Base-by-base conservation (phyloP, 202 grass and related monocot species). In the Thinopyrum obtusiflorum region DNA sequence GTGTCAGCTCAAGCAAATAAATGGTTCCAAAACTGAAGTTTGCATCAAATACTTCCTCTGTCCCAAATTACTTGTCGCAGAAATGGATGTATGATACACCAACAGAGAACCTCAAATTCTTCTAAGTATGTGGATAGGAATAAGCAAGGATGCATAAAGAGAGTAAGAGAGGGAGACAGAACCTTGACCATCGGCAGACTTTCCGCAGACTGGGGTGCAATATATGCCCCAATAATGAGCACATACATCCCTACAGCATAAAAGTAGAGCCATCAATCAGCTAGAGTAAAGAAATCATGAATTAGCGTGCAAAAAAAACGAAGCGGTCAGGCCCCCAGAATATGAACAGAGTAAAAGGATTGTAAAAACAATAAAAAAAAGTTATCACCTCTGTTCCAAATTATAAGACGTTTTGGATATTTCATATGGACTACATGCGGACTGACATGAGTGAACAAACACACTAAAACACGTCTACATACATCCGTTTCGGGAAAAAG, bases 201-300 rank as follows among this genome's bases (percentile, higher is more conserved):
- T 51, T 42, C 77, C 1, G 11, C 36, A 29, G 82, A 81, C 31
- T 80, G 29, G n/a, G 74, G 17, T 39, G 72, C 77, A 65, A 85
- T 36, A 33, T 86, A 95, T 47, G 86, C 82, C 3, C 93, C 93
- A 65, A 98, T 71, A 51, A 95, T 77, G 89, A 98, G 89, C 17
- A 98, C 89, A 80, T 92, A 98, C 91, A 92, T 92, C 39, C 95
- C 93, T 98, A 49, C 66, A 86, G 3, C 37, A 77, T 15, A 85
- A 88, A 80, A 65, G 37, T 13, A 33, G 7, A 4, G 20, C 4
- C 53, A 81, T 78, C 81, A 77, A 44, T 78, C 53, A 84, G 17
- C 9, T 14, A 71, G 81, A 29, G 4, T 77, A 69, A 77, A 72
- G 18, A 80, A 51, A 80, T 24, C 36, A 76, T 14, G 36, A 57